Percentiles rank a stretch among this genome's conserved stretches.
Evolutionary conservation across 768 basidiomycete genomes (phyloP).

Genomic region (Chalciporus pseudorubinellus): DNA sequence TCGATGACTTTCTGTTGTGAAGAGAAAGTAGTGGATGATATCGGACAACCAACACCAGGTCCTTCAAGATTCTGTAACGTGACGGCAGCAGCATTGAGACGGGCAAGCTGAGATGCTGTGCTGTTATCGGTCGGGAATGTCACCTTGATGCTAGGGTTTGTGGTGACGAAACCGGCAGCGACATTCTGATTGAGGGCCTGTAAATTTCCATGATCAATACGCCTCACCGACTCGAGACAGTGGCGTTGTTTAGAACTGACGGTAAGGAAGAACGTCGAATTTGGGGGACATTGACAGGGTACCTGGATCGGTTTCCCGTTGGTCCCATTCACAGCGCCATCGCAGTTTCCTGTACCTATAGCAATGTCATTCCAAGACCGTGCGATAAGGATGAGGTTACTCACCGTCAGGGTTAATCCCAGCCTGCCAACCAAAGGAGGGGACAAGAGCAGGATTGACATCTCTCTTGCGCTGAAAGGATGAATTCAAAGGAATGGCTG

Average conservation of each 20-base stretch:
- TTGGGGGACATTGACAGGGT: conserved; percentile 65
- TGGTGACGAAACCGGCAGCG: conserved; percentile 57
- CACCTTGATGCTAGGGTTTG: conserved; percentile 58
- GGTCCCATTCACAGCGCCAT: conserved; percentile 57
- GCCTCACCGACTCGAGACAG: not conserved
- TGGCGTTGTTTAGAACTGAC: conserved; percentile 27
- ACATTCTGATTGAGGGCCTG: conserved; percentile 51
- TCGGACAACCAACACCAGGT: conserved; percentile 66
- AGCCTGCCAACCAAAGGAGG: conserved; percentile 54
- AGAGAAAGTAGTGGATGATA: conserved; percentile 59
- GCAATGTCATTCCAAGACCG: not conserved
- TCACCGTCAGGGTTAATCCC: conserved; percentile 62
- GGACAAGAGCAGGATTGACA: conserved; percentile 54
- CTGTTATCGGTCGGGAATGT: conserved; percentile 64
- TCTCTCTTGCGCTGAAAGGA: conserved; percentile 34
- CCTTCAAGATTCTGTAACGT: conserved; percentile 76
- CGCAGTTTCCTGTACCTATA: conserved; percentile 63
- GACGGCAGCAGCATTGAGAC: conserved; percentile 57
- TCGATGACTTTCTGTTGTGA: conserved; percentile 33
- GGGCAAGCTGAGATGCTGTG: conserved; percentile 48
- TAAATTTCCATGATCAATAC: conserved; percentile 15
- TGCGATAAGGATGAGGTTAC: conserved; percentile 14
- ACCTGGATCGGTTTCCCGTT: conserved; percentile 57
- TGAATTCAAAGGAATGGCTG: conserved; percentile 19
- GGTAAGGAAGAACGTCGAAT: conserved; percentile 48